Evolutionary conservation across 2,329 filamentous ascomycete species (phyloP), one percentile per base, ranked within the genome.

Genomic region (Colletotrichum somersetense): DNA sequence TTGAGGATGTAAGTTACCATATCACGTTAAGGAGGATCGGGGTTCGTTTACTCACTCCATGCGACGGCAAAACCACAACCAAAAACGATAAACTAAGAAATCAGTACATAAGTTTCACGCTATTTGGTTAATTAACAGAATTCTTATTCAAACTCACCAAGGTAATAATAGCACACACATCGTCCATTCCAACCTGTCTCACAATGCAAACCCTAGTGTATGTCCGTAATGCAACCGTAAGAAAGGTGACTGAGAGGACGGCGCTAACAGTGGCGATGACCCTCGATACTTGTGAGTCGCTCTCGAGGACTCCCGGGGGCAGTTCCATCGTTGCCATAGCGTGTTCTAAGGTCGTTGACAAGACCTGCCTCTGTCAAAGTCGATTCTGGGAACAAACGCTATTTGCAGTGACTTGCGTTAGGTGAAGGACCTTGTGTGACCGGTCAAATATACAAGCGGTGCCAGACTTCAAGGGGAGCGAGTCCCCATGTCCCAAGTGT

Each of bases 101-200:
- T 44, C 3, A 59, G 8, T n/a, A 40, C 20, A 30, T 44, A 16
- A 58, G 35, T 14, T 35, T 55, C 26, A 18, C 14, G n/a, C 1
- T 57, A 18, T 12, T 33, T 16, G 14, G 5, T 5, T 1, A 18
- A 20, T 12, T 35, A 20, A 2, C 2, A 12, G 2, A 42, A 1
- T 2, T n/a, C 23, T 16, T 35, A 6, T 26, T 7, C 18, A 58
- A 14, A 69, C 73, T 63, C 57, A 80, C 78, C 48, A 79, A 66
- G 4, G 78, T 75, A 8, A 74, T 14, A 11, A 78, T 73, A 1
- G 78, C 76, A n/a, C 10, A 74, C 68, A 58, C 63, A 74, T 79
- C 79, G 42, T 80, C 78, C 4, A 74, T 64, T 3, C 79, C 79
- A 20, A 78, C 66, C 42, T 77, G 76, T 46, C 76, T 66, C 12